Base-by-base conservation (phyloP, 2,329 filamentous ascomycete genomes). In the Aspergillus pseudonomiae region DNA sequence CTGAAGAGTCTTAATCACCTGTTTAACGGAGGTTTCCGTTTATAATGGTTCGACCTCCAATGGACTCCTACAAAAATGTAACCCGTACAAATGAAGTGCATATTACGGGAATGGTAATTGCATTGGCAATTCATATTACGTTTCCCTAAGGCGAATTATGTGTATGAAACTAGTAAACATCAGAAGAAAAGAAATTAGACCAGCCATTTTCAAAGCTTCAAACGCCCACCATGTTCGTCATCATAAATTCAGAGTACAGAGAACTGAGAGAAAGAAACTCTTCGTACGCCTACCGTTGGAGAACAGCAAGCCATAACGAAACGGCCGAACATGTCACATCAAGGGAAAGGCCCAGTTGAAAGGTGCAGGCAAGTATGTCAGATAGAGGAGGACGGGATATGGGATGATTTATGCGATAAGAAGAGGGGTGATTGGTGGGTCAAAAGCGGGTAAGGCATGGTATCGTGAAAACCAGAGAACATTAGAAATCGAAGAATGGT, bases 201-300 rank as follows among this genome's bases (percentile, higher is more conserved):
- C 67, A 39, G 69, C 70, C 68, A 66, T 70, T 68, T 69, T 65
- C 65, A 60, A 62, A 65, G 65, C 69, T 68, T 67, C 66, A 70
- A 52, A 72, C 70, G 69, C 70, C 66, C 59, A 63, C 65, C 66
- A 66, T 66, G 64, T 67, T 67, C 68, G 64, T 67, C 60, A 70
- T 70, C 67, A 67, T 67, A 12, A 69, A 73, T 70, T 70, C 70
- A 71, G 69, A 68, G 59, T 66, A 74, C 60, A 73, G 68, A 62
- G 71, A 67, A 73, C 68, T 59, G 59, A 70, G 63, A 62, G 48
- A 67, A 66, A 61, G 67, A 67, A 66, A 65, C 68, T 69, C 65
- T 66, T 65, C 61, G 68, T 73, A 72, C 73, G 74, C 73, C 74
- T 59, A 60, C 61, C 61, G 59, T 60, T 67, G 63, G 57, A 63